phyloP scores from a whole-genome alignment of 1,139 yeast genomes.

The Meyerozyma carpophila region DNA sequence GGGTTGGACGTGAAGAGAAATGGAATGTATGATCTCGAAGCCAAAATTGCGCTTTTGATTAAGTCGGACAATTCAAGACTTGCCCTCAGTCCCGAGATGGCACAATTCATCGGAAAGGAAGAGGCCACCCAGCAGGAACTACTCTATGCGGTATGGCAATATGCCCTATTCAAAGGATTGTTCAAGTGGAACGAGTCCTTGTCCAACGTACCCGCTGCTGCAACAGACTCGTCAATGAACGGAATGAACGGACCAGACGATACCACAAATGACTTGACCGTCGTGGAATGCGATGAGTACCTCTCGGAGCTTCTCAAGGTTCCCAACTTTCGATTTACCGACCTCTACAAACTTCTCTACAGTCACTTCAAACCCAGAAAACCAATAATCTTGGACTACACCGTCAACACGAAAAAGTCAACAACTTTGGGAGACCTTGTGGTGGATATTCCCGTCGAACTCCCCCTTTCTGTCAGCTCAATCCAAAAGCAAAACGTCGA shows the following conservation, averaged over 20 bases:
- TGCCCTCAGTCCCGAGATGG: slow-evolving; percentile 56
- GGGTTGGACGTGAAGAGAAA: slow-evolving; percentile 82
- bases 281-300: slow-evolving; percentile 63
- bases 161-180: slow-evolving; percentile 69
- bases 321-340: slow-evolving; percentile 58
- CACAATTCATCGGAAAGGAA: slow-evolving; percentile 64
- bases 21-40: slow-evolving; percentile 62
- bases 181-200: slow-evolving; percentile 37
- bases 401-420: slow-evolving; percentile 67
- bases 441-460: slow-evolving; percentile 66
- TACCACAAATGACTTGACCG: slow-evolving; percentile 32
- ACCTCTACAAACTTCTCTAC: slow-evolving; percentile 62
- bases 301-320: slow-evolving; percentile 53
- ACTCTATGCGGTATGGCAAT: slow-evolving; percentile 82
- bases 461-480: slow-evolving; percentile 41
- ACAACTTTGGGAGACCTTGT: slow-evolving; percentile 78
- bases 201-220: slow-evolving; percentile 36
- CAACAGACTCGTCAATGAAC: slow-evolving; percentile 11
- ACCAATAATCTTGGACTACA: slow-evolving; percentile 74
- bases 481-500: slow-evolving; percentile 36
- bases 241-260: slow-evolving; percentile 17
- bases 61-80: slow-evolving; percentile 64
- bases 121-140: slow-evolving; percentile 88
- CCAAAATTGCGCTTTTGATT: slow-evolving; percentile 74
- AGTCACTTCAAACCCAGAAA: slow-evolving; percentile 64